Conservation (phyloP, 257 asterid genomes). For the Scutellaria minor region DNA sequence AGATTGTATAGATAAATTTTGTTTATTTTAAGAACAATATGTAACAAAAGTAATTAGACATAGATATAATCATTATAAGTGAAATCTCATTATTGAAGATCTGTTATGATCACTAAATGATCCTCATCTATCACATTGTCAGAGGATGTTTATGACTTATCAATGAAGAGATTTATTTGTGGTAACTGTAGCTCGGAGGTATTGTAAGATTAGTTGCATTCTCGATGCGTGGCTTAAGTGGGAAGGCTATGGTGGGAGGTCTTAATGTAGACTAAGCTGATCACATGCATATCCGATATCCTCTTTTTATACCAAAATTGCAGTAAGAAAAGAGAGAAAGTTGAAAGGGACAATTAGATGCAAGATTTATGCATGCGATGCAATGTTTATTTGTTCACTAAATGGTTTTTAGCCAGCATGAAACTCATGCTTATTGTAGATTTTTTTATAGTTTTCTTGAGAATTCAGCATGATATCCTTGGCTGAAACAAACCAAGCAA, state of each 20-base stretch:
- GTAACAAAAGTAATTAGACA: not conserved
- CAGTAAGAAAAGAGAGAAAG: not conserved
- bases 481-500: not conserved
- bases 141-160: slow-evolving; percentile 9
- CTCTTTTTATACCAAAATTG: not conserved
- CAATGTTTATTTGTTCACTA: not conserved
- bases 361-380: not conserved
- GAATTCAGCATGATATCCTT: slow-evolving; percentile 7
- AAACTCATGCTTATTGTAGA: not conserved
- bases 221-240: not conserved
- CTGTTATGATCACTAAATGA: slow-evolving; percentile 12
- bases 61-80: not conserved
- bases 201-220: not conserved
- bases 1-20: not conserved
- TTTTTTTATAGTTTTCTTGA: not conserved
- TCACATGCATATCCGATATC: not conserved
- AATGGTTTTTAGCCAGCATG: slow-evolving; percentile 11
- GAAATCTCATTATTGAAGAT: not conserved
- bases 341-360: not conserved
- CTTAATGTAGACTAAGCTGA: not conserved
- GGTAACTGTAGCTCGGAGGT: not conserved
- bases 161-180: not conserved
- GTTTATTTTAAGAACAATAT: not conserved
- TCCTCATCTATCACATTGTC: not conserved
- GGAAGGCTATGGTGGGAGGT: slow-evolving; percentile 2